These are phyloP conservation scores for Aureobasidium sp. DNA, from an alignment of 2,329 filamentous ascomycete species.

Conservation along the genomic window DNA sequence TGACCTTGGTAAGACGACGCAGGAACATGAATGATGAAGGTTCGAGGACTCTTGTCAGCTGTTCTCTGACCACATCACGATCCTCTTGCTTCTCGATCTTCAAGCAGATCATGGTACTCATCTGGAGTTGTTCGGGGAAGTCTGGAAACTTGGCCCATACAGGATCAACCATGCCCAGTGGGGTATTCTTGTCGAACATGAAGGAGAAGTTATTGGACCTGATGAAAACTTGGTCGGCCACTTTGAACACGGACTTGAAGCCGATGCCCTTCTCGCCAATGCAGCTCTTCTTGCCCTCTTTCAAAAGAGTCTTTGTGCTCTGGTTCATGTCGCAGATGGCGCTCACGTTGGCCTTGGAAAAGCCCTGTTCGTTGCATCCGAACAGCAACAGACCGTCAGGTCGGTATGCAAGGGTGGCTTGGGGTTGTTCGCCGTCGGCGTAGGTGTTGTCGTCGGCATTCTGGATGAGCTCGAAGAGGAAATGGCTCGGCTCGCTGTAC, in stretches of 20 bases:
- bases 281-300: conserved; percentile 29
- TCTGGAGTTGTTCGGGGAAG: conserved; percentile 18
- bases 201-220: conserved; percentile 40
- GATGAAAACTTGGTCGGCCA: conserved; percentile 37
- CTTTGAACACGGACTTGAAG: conserved; percentile 46
- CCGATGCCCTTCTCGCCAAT: conserved; percentile 47
- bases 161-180: conserved; percentile 31
- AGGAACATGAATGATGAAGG: conserved; percentile 27
- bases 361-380: conserved; percentile 44
- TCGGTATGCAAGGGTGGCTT: conserved; percentile 24
- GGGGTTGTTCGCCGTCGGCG: conserved; percentile 13
- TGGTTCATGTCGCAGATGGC: conserved; percentile 41
- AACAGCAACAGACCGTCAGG: conserved; percentile 27
- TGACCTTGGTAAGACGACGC: conserved; percentile 22
- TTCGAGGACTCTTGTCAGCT: conserved; percentile 19
- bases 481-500: conserved; percentile 33
- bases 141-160: conserved; percentile 23
- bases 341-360: conserved; percentile 33
- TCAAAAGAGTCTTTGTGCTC: conserved; percentile 37
- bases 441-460: conserved; percentile 48
- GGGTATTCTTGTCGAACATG: conserved; percentile 29
- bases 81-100: conserved; percentile 18
- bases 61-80: not conserved
- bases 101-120: conserved; percentile 19
- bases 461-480: conserved; percentile 47